phyloP scores from a whole-genome alignment of 1,284 basidiomycete species.

The Cryptococcus hybrid region DNA sequence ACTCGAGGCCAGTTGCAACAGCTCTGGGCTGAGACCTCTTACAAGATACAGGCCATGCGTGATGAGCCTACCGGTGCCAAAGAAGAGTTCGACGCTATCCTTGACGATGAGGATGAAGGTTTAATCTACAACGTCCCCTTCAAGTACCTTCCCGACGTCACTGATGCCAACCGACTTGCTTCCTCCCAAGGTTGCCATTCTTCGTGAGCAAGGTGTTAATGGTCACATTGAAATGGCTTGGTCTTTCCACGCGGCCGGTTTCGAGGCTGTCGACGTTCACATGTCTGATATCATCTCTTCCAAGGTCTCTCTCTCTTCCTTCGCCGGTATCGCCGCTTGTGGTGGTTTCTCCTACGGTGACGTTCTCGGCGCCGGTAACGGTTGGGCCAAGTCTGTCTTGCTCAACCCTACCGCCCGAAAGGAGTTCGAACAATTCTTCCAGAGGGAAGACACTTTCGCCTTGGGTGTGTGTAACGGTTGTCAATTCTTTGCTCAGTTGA shows the following conservation, averaged over 20 bases:
- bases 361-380: slow-evolving; percentile 94
- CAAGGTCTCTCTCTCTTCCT: slow-evolving; percentile 61
- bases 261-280: slow-evolving; percentile 92
- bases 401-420: slow-evolving; percentile 69
- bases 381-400: slow-evolving; percentile 94
- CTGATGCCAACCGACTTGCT: slow-evolving; percentile 17
- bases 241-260: slow-evolving; percentile 91
- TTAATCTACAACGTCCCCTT: slow-evolving; percentile 68
- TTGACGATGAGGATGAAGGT: slow-evolving; percentile 63
- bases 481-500: slow-evolving; percentile 90
- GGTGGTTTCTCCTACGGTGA: slow-evolving; percentile 99
- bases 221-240: slow-evolving; percentile 99
- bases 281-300: slow-evolving; percentile 95
- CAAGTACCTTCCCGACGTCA: slow-evolving; percentile 57
- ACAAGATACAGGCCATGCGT: slow-evolving; percentile 82
- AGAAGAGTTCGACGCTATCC: slow-evolving; percentile 81
- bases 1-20: slow-evolving; percentile 73
- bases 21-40: slow-evolving; percentile 93
- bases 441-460: slow-evolving; percentile 75
- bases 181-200: slow-evolving; percentile 85
- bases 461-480: slow-evolving; percentile 98
- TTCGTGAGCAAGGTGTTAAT: slow-evolving; percentile 98
- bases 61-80: slow-evolving; percentile 77
- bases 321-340: slow-evolving; percentile 89
- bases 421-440: slow-evolving; percentile 82